phyloP scores from a whole-genome alignment of 2,329 filamentous ascomycete genomes.

The Magnaporthiopsis incrustans region DNA sequence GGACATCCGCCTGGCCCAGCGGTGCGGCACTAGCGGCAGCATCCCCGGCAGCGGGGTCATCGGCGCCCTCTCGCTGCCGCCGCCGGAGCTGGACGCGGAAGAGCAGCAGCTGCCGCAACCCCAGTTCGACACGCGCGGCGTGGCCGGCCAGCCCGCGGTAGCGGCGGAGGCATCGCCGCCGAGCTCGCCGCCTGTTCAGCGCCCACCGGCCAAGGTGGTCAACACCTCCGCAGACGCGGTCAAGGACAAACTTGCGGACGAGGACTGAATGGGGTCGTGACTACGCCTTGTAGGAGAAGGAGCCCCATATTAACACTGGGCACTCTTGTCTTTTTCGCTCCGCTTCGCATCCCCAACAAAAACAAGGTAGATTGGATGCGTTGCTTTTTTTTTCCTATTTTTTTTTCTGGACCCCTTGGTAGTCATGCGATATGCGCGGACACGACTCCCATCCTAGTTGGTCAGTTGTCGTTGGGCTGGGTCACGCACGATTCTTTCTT shows the following conservation, averaged over 20 bases:
- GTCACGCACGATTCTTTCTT: not conserved
- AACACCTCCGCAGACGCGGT: slow-evolving; percentile 42
- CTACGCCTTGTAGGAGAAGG: not conserved
- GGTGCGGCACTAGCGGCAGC: slow-evolving; percentile 44
- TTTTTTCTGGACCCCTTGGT: not conserved
- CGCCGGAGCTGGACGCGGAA: slow-evolving; percentile 29
- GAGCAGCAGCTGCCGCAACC: not conserved
- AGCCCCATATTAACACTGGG: not conserved
- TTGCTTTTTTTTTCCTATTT: not conserved
- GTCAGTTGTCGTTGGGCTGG: not conserved
- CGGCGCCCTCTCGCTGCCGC: slow-evolving; percentile 37
- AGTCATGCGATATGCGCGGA: not conserved
- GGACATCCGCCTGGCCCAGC: slow-evolving; percentile 56
- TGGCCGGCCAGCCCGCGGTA: slow-evolving; percentile 6
- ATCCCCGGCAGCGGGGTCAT: slow-evolving; percentile 34
- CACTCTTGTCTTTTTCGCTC: not conserved
- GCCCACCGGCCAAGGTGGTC: slow-evolving; percentile 40
- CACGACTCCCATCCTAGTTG: not conserved
- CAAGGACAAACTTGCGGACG: slow-evolving; percentile 43
- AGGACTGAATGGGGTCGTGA: slow-evolving; percentile 27
- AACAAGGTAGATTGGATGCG: not conserved
- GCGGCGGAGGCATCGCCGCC: slow-evolving; percentile 7
- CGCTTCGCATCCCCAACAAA: not conserved
- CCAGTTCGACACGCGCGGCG: not conserved
- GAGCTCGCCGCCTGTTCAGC: slow-evolving; percentile 10